phyloP scores from a whole-genome alignment of 2,329 filamentous ascomycete species.

The Microsporum canis region DNA sequence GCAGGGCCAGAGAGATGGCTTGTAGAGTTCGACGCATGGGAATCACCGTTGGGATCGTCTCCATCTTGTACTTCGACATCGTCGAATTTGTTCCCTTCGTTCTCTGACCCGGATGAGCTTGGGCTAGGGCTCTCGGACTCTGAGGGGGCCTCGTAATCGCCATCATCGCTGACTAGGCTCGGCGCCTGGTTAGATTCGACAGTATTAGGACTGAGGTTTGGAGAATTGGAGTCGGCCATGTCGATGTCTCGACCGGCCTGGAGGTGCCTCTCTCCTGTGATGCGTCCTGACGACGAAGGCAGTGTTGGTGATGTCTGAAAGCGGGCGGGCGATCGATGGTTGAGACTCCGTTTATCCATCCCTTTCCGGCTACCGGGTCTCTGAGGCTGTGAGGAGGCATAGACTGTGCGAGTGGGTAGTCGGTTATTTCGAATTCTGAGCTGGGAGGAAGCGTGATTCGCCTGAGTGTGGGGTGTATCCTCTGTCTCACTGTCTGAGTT shows the following conservation, averaged over 20 bases:
- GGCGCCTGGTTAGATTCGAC: slow-evolving; percentile 64
- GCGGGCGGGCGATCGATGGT: slow-evolving; percentile 34
- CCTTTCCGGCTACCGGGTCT: slow-evolving; percentile 51
- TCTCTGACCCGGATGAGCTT: slow-evolving; percentile 39
- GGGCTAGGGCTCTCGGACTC: slow-evolving; percentile 49
- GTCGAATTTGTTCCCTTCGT: slow-evolving; percentile 41
- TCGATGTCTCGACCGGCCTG: slow-evolving; percentile 38
- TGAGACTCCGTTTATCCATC: slow-evolving; percentile 29
- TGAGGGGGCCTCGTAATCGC: slow-evolving; percentile 56
- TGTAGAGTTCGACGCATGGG: slow-evolving; percentile 22
- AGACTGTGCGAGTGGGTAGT: slow-evolving; percentile 47
- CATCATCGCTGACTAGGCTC: slow-evolving; percentile 66
- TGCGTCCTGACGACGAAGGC: slow-evolving; percentile 16
- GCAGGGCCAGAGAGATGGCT: slow-evolving; percentile 27
- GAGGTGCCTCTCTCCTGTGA: background rate
- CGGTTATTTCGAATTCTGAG: slow-evolving; percentile 23
- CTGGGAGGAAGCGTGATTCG: slow-evolving; percentile 15
- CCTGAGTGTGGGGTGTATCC: slow-evolving; percentile 15
- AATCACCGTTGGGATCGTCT: slow-evolving; percentile 25
- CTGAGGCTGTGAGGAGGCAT: slow-evolving; percentile 40
- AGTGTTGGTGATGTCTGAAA: slow-evolving; percentile 26
- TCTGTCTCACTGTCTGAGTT: slow-evolving; percentile 28
- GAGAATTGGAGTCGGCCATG: slow-evolving; percentile 22
- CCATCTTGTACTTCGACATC: slow-evolving; percentile 38
- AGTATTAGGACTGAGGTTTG: slow-evolving; percentile 58